These are phyloP conservation scores for Boletus sp. DNA, from an alignment of 768 basidiomycete genomes.

Conservation along the genomic window DNA sequence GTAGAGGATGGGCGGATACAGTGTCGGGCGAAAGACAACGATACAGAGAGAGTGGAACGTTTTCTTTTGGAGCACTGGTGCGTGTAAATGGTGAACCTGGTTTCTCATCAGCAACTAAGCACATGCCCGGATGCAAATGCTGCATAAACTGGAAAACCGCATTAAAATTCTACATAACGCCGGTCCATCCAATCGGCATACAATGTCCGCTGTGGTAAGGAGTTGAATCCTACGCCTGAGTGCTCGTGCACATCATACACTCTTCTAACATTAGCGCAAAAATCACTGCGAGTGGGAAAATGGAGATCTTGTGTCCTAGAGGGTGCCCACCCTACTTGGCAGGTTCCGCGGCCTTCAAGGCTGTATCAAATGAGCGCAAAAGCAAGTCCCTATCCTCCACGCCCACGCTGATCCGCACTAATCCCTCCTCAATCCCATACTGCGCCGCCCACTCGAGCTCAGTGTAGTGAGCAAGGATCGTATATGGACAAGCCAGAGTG, in stretches of 20 bases:
- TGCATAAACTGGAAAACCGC: not conserved
- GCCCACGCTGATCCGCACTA: conserved; percentile 91
- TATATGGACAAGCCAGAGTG: conserved; percentile 91
- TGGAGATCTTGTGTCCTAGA: not conserved
- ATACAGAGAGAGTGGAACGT: too few relatives aligned
- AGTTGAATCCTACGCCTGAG: conserved; percentile 1
- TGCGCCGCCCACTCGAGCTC: conserved; percentile 90
- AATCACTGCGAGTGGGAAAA: not conserved
- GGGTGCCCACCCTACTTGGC: conserved; percentile 5
- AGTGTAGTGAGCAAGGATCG: conserved; percentile 83
- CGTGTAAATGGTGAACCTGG: too few relatives aligned
- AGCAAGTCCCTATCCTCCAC: conserved; percentile 69
- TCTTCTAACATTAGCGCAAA: not conserved
- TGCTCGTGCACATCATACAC: not conserved
- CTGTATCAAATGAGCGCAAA: conserved; percentile 54
- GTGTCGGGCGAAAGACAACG: too few relatives aligned
- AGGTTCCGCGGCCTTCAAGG: conserved; percentile 72
- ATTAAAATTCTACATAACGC: not conserved
- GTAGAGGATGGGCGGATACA: too few relatives aligned
- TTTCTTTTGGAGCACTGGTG: too few relatives aligned
- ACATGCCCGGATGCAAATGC: too few relatives aligned
- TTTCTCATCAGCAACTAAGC: too few relatives aligned
- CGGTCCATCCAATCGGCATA: not conserved
- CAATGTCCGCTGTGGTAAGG: not conserved
- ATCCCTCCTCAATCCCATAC: conserved; percentile 78